Percentiles rank a stretch among this genome's conserved stretches.
These are phyloP conservation scores for Hortaea werneckii DNA, from an alignment of 2,329 filamentous ascomycete species.

Conservation along the genomic window DNA sequence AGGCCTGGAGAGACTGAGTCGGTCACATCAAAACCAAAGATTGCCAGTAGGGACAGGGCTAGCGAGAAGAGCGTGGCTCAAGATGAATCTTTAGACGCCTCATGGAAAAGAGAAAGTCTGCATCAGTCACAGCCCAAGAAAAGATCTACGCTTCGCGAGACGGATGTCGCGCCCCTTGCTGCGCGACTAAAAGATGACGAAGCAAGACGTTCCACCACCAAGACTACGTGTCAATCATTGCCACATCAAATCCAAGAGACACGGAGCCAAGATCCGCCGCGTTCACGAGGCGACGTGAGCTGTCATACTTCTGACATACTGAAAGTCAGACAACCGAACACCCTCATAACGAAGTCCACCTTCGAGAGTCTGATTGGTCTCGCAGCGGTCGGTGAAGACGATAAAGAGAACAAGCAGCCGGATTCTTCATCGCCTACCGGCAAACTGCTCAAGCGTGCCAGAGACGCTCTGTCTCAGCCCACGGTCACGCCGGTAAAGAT, in stretches of 20 bases:
- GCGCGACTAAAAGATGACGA: not conserved
- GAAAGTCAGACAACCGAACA: slow-evolving; percentile 2
- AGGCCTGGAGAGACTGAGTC: not conserved
- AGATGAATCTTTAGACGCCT: not conserved
- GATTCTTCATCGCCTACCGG: slow-evolving; percentile 11
- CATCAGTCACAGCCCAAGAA: not conserved
- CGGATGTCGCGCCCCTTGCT: not conserved
- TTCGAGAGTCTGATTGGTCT: too few relatives aligned
- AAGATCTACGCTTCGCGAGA: not conserved
- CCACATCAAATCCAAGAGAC: not conserved
- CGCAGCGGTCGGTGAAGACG: not conserved
- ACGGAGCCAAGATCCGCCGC: not conserved
- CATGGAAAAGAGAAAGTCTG: not conserved
- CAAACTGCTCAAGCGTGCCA: slow-evolving; percentile 10
- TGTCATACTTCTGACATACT: slow-evolving; percentile 18
- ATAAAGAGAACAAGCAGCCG: slow-evolving; percentile 12
- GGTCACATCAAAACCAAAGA: not conserved
- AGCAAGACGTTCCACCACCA: not conserved
- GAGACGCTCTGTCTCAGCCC: not conserved
- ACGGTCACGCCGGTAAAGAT: not conserved
- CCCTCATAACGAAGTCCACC: not conserved
- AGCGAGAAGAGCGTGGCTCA: not conserved
- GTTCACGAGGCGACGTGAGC: not conserved
- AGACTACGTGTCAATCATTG: not conserved
- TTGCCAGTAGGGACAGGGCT: not conserved